phyloP scores from a whole-genome alignment of 1,139 yeast genomes.

The Yamadazyma atmosphaerica region DNA sequence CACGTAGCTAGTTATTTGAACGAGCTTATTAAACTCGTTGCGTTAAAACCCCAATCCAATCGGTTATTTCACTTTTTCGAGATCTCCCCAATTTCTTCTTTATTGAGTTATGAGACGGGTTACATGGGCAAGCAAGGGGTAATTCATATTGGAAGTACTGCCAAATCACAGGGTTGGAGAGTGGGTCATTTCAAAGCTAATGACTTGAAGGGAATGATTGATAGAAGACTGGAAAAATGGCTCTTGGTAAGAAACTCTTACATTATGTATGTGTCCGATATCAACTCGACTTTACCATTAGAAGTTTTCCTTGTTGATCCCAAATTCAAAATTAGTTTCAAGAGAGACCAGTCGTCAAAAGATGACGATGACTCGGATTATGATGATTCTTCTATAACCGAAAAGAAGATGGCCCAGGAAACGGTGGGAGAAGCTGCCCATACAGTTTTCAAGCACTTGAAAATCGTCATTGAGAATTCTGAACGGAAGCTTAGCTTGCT shows the following conservation, averaged over 20 bases:
- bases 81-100: conserved; percentile 81
- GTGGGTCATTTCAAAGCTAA: conserved; percentile 84
- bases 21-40: conserved; percentile 56
- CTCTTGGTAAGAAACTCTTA: conserved; percentile 82
- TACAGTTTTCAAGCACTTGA: conserved; percentile 41
- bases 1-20: conserved; percentile 65
- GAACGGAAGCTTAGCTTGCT: conserved; percentile 78
- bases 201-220: conserved; percentile 82
- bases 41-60: conserved; percentile 79
- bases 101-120: conserved; percentile 79
- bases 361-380: conserved; percentile 48
- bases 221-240: conserved; percentile 92
- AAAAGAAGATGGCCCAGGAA: conserved; percentile 23
- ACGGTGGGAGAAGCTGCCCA: conserved; percentile 18
- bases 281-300: conserved; percentile 80
- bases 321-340: conserved; percentile 55
- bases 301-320: conserved; percentile 89
- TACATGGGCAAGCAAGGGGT: conserved; percentile 89
- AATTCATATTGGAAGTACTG: conserved; percentile 75
- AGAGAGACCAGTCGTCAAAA: conserved; percentile 33
- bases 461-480: conserved; percentile 72
- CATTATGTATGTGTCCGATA: conserved; percentile 80
- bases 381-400: conserved; percentile 39
- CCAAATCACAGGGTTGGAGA: conserved; percentile 92
- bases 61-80: conserved; percentile 84